Evolutionary conservation across 75 land plant genomes (phyloP), one percentile per base, ranked within the genome.

Genomic region (Isoetes taiwanensis): DNA sequence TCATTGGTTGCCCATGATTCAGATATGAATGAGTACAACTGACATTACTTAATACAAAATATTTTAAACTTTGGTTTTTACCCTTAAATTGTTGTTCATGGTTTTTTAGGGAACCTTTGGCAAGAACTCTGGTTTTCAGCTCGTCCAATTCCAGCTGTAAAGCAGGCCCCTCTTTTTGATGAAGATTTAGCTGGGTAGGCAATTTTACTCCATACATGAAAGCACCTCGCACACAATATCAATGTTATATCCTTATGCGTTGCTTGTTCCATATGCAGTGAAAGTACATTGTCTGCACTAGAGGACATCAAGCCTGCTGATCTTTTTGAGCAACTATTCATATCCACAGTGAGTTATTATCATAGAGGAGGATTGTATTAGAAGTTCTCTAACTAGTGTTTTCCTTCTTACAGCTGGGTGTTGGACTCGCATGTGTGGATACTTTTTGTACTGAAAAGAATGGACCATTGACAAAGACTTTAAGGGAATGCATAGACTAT

Each of bases 121-220:
- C 83, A 61, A 68, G 95, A 93, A 61, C 75, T 93, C 1, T 93
- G 98, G 98, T 78, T 75, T 38, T 79, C 89, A 53, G 67, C 98
- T 24, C 83, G 77, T 67, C 81, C 98, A 40, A 64, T 93, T 34
- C 98, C 98, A 34, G 95, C 95, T 56, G 75, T 80, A 25, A 82
- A 67, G 64, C 98, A 93, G 57, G 43, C 83, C 19, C 98, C 98
- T 12, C 65, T 93, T 24, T 93, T 76, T 70, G 98, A 93, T 62
- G 98, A 93, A 69, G 95, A 93, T 64, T 68, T 93, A 56, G 89
- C 83, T 30, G 98, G 83, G 98, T 93, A 75, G 48, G 48, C 9
- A 20, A 8, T 29, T 30, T 0, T 2, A 28, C 2, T 59, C 24
- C 2, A 28, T 4, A 3, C 30, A 56, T 1, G 2, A 10, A 1